Conservation (phyloP, 2,329 filamentous ascomycete genomes). For the Colletotrichum agaves region DNA sequence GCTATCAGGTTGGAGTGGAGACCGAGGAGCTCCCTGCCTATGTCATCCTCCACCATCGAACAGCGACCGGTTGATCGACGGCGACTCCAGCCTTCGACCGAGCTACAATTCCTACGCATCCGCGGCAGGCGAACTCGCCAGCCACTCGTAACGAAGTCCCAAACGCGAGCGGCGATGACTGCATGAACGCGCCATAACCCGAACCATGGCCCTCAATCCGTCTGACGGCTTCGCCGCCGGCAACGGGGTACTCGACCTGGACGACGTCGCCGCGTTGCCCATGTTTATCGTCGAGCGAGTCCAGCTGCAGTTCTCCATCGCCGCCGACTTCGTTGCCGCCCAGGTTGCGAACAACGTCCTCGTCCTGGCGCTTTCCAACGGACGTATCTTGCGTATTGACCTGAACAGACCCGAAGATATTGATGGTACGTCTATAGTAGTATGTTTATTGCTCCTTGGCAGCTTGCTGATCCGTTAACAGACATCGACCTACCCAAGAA, state of each 20-base stretch:
- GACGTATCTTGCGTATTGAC: conserved; percentile 93
- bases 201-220: conserved; percentile 74
- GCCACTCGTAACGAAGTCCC: conserved; percentile 7
- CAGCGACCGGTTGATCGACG: conserved; percentile 19
- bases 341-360: conserved; percentile 98
- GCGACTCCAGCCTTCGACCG: conserved; percentile 27
- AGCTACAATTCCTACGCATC: conserved; percentile 27
- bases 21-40: conserved; percentile 26
- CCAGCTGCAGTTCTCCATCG: conserved; percentile 92
- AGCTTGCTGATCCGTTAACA: conserved; percentile 51
- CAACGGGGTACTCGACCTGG: conserved; percentile 64
- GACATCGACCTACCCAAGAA: conserved; percentile 98
- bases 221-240: conserved; percentile 79
- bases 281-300: conserved; percentile 97
- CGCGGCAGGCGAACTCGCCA: conserved; percentile 12
- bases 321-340: conserved; percentile 94
- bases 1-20: conserved; percentile 17
- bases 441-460: background rate
- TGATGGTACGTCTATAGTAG: conserved; percentile 69
- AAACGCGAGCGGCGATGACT: conserved; percentile 24
- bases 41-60: conserved; percentile 35
- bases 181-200: conserved; percentile 18
- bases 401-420: conserved; percentile 94
- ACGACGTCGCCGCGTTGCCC: conserved; percentile 74
- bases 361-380: conserved; percentile 89